Evolutionary conservation across 441 rosid species (phyloP), one percentile per base, ranked within the genome.

Genomic region (Bocquillonia castaneifolia): DNA sequence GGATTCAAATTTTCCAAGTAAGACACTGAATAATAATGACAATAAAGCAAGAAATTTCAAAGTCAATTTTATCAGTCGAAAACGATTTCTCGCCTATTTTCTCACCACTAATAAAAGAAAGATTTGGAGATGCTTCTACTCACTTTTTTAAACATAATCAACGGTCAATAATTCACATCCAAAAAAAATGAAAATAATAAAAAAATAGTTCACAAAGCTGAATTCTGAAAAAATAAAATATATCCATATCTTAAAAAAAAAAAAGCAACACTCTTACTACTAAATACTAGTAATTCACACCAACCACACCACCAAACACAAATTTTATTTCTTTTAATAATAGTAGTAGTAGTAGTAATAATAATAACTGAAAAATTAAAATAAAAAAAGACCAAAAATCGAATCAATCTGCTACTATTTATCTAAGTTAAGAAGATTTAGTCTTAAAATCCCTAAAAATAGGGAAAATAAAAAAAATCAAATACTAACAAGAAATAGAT

Each of bases 391-490:
- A 50, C 25, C 57, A 56, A 74, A 55, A 69, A 70, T 56, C 71
- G 81, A 77, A 67, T 76, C 70, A 63, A 80, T 79, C 82, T 59
- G 79, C 79, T 70, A 68, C 69, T 74, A 62, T 66, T 50, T 42
- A 69, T 80, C 79, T 54, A 61, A 67, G 74, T 75, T 61, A 36
- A 62, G 81, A 78, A 63, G 82, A 78, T 80, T 74, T 47, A 75
- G 77, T 74, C 79, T 48, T 17, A 76, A 54, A 67, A 69, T 34
- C n/a, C 9, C n/a, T n/a, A 25, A 20, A 1, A 22, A 69, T 71
- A 52, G 71, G 10, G 60, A 14, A 63, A 36, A 70, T 75, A 74
- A 79, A 76, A 70, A 48, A 73, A 81, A 81, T 23, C 66, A 75
- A 59, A 51, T 48, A 39, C 63, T 63, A 66, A 29, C 9, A 44